Percentiles rank a stretch among this genome's conserved stretches.
phyloP scores from a whole-genome alignment of 306 rosid genomes.

The Fagus sylvatica region DNA sequence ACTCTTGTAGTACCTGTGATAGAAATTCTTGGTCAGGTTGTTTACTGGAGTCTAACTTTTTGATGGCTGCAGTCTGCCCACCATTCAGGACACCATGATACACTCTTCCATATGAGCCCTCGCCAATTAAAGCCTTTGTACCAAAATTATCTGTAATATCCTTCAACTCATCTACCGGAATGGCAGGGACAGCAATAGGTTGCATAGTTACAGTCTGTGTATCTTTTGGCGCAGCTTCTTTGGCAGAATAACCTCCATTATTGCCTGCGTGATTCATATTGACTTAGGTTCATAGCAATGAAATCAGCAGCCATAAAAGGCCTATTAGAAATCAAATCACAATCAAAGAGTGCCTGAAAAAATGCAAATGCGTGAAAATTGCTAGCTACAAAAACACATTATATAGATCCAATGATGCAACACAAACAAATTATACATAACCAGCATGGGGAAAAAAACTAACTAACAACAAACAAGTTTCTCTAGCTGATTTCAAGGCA shows the following conservation, averaged over 20 bases:
- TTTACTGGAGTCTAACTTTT: slow-evolving; percentile 68
- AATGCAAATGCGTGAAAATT: neutral
- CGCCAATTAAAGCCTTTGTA: slow-evolving; percentile 61
- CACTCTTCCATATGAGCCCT: slow-evolving; percentile 84
- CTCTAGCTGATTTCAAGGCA: neutral
- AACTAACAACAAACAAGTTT: neutral
- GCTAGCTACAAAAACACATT: neutral
- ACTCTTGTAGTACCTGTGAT: slow-evolving; percentile 55
- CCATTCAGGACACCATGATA: slow-evolving; percentile 50
- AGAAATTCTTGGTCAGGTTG: slow-evolving; percentile 76
- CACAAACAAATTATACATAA: neutral
- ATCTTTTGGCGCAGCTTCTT: slow-evolving; percentile 39
- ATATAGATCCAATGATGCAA: neutral
- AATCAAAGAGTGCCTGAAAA: neutral
- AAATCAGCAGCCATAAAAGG: slow-evolving; percentile 13
- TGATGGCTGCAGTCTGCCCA: slow-evolving; percentile 66
- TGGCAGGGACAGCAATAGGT: slow-evolving; percentile 68
- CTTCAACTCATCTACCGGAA: slow-evolving; percentile 68
- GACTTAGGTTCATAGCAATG: slow-evolving; percentile 8
- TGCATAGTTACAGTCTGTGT: slow-evolving; percentile 36
- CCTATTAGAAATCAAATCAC: slow-evolving; percentile 5
- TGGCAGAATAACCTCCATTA: slow-evolving; percentile 32
- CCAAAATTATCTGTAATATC: slow-evolving; percentile 71
- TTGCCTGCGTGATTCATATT: slow-evolving; percentile 39
- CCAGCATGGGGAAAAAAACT: neutral